Conservation (phyloP, 2,329 filamentous ascomycete genomes). For the Hypoxylon sp. region DNA sequence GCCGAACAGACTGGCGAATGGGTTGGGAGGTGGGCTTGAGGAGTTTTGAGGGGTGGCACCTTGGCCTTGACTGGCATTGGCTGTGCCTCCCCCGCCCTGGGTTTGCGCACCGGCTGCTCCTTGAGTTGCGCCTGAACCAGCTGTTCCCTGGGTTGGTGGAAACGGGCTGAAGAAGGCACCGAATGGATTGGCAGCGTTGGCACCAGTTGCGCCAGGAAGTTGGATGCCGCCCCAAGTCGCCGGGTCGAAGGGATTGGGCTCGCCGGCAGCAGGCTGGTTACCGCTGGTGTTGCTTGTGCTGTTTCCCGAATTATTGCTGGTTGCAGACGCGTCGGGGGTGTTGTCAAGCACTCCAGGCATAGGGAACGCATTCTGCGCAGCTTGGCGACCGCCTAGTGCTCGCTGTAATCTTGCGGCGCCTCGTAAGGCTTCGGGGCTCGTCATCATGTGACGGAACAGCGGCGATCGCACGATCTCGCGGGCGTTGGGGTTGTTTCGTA, state of each 20-base stretch:
- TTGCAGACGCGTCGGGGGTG: conserved; percentile 67
- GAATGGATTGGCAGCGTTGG: conserved; percentile 47
- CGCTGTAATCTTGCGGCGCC: conserved; percentile 87
- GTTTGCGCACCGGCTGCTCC: conserved; percentile 49
- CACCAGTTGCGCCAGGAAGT: conserved; percentile 49
- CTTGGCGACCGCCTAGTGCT: conserved; percentile 69
- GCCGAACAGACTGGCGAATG: conserved; percentile 75
- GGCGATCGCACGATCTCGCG: conserved; percentile 90
- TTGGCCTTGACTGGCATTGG: conserved; percentile 47
- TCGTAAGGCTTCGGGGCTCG: conserved; percentile 86
- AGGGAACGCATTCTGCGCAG: conserved; percentile 75
- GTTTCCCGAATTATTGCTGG: conserved; percentile 49
- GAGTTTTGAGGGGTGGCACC: conserved; percentile 46
- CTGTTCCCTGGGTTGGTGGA: conserved; percentile 48
- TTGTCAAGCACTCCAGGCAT: conserved; percentile 93
- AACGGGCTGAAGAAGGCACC: conserved; percentile 60
- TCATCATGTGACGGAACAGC: conserved; percentile 91
- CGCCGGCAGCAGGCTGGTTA: conserved; percentile 51
- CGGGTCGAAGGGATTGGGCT: conserved; percentile 62
- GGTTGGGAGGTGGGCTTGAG: conserved; percentile 66
- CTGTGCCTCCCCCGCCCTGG: conserved; percentile 50
- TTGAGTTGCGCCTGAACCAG: conserved; percentile 39
- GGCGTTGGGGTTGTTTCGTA: conserved; percentile 69
- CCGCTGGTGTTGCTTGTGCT: conserved; percentile 50
- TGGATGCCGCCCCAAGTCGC: conserved; percentile 52